These are phyloP conservation scores for Aspergillus carbonarius DNA, from an alignment of 2,329 filamentous ascomycete species.

Conservation along the genomic window DNA sequence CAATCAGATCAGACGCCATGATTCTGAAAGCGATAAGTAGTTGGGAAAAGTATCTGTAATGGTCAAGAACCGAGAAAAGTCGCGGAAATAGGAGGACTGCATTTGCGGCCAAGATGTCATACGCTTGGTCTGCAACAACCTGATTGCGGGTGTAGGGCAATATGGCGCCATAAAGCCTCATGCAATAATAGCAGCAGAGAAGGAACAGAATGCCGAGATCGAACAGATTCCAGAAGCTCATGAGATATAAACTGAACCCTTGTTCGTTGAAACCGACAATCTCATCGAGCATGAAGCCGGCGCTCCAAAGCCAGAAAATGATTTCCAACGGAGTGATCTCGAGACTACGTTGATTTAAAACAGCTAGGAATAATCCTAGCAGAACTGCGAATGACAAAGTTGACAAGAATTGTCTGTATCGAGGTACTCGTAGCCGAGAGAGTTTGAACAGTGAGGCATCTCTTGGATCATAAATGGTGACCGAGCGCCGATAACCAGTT, in stretches of 20 bases:
- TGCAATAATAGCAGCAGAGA: slow-evolving; percentile 83
- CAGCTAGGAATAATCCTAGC: slow-evolving; percentile 79
- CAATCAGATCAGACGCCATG: slow-evolving; percentile 87
- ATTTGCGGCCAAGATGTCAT: slow-evolving; percentile 89
- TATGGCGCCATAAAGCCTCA: slow-evolving; percentile 84
- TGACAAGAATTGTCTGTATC: slow-evolving; percentile 87
- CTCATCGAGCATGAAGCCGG: slow-evolving; percentile 95
- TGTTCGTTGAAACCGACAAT: slow-evolving; percentile 95
- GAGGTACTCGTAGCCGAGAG: slow-evolving; percentile 83
- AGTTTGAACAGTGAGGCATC: slow-evolving; percentile 90
- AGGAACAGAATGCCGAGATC: slow-evolving; percentile 85
- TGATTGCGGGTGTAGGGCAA: slow-evolving; percentile 68
- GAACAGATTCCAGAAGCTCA: slow-evolving; percentile 97
- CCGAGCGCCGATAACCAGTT: slow-evolving; percentile 60
- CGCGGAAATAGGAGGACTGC: slow-evolving; percentile 86
- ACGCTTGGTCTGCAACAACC: slow-evolving; percentile 77
- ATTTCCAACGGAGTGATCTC: slow-evolving; percentile 82
- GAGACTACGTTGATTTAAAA: slow-evolving; percentile 71
- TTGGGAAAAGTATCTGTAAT: slow-evolving; percentile 95
- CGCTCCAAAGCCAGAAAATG: slow-evolving; percentile 96
- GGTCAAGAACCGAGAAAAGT: slow-evolving; percentile 88
- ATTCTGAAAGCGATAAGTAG: slow-evolving; percentile 89
- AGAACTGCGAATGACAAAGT: slow-evolving; percentile 83
- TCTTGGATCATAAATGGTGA: slow-evolving; percentile 83
- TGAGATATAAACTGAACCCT: slow-evolving; percentile 92